These are phyloP conservation scores for Cyanodermella asteris DNA, from an alignment of 2,329 filamentous ascomycete species.

Conservation along the genomic window DNA sequence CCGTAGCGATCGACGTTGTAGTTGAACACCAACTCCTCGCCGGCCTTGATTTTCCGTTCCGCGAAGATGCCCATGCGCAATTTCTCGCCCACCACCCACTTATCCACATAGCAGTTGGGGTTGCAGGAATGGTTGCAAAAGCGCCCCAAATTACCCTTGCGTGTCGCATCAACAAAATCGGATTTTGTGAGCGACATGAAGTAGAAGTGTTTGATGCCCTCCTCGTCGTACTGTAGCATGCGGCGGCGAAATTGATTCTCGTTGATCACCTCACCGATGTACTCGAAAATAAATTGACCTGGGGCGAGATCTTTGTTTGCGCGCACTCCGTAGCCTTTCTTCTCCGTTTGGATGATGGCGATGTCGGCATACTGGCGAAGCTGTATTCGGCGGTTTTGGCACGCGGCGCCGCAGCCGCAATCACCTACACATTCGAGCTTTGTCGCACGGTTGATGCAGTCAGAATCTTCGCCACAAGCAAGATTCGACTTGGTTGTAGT, in stretches of 20 bases:
- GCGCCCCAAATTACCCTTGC: conserved; percentile 81
- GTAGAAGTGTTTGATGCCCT: conserved; percentile 98
- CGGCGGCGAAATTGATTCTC: conserved; percentile 73
- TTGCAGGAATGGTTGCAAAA: conserved; percentile 99
- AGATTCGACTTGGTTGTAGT: conserved; percentile 36
- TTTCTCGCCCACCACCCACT: conserved; percentile 96
- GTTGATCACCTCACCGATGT: conserved; percentile 95
- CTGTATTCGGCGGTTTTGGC: conserved; percentile 90
- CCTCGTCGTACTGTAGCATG: conserved; percentile 81
- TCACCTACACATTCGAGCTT: conserved; percentile 89
- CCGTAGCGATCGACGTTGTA: conserved; percentile 98
- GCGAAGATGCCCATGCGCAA: conserved; percentile 98
- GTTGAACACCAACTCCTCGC: conserved; percentile 94
- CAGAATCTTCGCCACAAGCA: conserved; percentile 86
- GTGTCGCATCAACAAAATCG: conserved; percentile 94
- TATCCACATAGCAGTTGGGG: conserved; percentile 97
- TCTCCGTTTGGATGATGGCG: conserved; percentile 89
- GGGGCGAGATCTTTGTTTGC: conserved; percentile 54
- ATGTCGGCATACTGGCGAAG: conserved; percentile 75
- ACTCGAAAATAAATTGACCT: conserved; percentile 92
- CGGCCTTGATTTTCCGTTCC: conserved; percentile 58
- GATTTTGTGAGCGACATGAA: conserved; percentile 97
- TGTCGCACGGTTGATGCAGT: conserved; percentile 94
- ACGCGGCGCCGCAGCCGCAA: conserved; percentile 68
- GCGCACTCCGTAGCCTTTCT: conserved; percentile 87